Percentiles rank a stretch among this genome's conserved stretches.
Conservation (phyloP, 441 rosid species). For the Pelargonium citronellum region DNA sequence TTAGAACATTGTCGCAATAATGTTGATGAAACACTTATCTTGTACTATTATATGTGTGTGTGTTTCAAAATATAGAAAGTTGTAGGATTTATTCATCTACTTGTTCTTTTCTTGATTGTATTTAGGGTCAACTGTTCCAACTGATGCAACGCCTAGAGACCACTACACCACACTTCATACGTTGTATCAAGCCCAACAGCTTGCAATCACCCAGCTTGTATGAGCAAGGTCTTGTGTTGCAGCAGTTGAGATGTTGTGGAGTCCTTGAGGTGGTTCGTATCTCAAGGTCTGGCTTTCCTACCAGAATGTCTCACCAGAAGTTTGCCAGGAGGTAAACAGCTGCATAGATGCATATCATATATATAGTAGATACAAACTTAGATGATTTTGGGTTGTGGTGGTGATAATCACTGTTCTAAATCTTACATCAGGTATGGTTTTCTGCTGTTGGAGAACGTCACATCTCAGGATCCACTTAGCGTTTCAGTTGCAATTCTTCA, state of each 20-base stretch:
- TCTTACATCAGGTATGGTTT: slow-evolving; percentile 76
- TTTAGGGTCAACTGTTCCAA: slow-evolving; percentile 88
- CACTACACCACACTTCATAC: slow-evolving; percentile 98
- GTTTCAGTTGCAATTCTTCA: slow-evolving; percentile 98
- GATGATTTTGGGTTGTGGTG: slow-evolving; percentile 17
- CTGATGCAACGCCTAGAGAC: slow-evolving; percentile 90
- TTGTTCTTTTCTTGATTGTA: slow-evolving; percentile 15
- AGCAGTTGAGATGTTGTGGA: slow-evolving; percentile 96
- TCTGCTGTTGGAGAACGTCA: slow-evolving; percentile 70
- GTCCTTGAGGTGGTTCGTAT: slow-evolving; percentile 99
- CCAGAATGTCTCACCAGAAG: slow-evolving; percentile 95
- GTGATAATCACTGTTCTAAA: slow-evolving; percentile 14
- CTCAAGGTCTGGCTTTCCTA: slow-evolving; percentile 96
- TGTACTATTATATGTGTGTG: not conserved
- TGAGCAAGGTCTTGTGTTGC: slow-evolving; percentile 85
- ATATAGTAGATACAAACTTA: not conserved
- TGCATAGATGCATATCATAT: not conserved
- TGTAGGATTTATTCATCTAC: slow-evolving; percentile 4
- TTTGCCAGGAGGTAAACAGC: slow-evolving; percentile 72
- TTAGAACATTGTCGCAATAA: not conserved
- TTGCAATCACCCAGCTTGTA: slow-evolving; percentile 77
- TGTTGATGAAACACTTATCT: not conserved
- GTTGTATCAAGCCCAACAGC: slow-evolving; percentile 94
- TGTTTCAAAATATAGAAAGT: too few relatives aligned
- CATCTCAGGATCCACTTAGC: slow-evolving; percentile 82